Base-by-base conservation (phyloP, 805 yeast genomes). In the Candida montana region DNA sequence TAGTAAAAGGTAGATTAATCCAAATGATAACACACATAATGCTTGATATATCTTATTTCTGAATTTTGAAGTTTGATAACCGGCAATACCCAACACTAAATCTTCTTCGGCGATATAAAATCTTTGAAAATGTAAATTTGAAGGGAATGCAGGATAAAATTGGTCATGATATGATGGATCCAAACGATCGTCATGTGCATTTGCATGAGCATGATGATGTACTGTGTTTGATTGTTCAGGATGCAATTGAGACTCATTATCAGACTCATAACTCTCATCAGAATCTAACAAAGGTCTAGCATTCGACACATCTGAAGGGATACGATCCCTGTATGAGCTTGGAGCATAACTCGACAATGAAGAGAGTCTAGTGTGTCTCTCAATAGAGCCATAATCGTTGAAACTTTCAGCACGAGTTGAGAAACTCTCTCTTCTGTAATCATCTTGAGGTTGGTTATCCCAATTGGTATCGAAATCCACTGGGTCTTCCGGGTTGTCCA, bases 91-190 rank as follows among this genome's bases (percentile, higher is more conserved):
- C 45, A 93, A 76, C 11, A 91, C 91, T 55, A 93, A 68, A 66
- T 93, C 99, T 59, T 93, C 99, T 60, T 93, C 98, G 0, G 96
- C 90, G 47, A 93, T 75, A 61, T 91, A 93, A 61, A 85, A 88
- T 43, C 96, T 72, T 63, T 93, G 99, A 50, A 71, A 73, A 41
- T 66, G 67, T 37, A 71, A 61, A 11, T 50, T 61, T 0, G 84
- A 72, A n/a, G 64, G 54, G 18, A 68, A 64, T 8, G 59, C 44
- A 4, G 72, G 66, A 51, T 64, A 76, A 43, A 67, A 65, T 41
- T 64, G 65, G 34, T 74, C 75, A 47, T 73, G 77, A 31, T 59
- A 52, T 3, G 55, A 55, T 1, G 69, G 63, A 29, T 59, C 41
- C 8, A 58, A 42, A 23, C 49, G 54, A 13, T 45, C 50, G 12